Evolutionary conservation across 73 alveolate species (phyloP).

Genomic region (Blepharisma japonicum): DNA sequence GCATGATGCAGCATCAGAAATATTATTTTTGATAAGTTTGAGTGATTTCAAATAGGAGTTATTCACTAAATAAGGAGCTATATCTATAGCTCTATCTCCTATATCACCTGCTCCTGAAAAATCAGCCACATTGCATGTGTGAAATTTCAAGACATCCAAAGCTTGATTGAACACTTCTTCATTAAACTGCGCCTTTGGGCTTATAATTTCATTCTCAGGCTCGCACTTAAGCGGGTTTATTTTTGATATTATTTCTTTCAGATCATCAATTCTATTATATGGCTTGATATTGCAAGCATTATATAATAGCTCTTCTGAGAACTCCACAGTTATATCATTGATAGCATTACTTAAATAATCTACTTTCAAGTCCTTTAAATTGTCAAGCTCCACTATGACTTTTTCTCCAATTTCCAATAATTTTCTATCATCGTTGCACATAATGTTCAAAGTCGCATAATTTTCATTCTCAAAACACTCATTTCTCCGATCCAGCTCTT

Average conservation of each 20-base stretch:
- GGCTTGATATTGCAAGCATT: background rate
- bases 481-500: background rate
- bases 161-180: slow-evolving; percentile 14
- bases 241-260: no score
- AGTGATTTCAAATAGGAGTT: background rate
- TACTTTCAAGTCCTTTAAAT: background rate
- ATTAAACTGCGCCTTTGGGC: background rate
- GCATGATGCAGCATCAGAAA: slow-evolving; percentile 12
- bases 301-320: background rate
- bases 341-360: background rate
- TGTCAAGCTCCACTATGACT: background rate
- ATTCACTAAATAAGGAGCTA: slow-evolving; percentile 12
- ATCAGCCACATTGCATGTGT: background rate
- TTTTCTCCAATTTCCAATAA: slow-evolving; percentile 20
- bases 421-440: background rate
- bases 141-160: background rate
- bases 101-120: slow-evolving; percentile 25
- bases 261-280: no score
- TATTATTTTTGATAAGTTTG: background rate
- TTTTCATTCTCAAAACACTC: background rate
- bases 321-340: background rate
- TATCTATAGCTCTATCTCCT: background rate
- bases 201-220: background rate
- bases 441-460: background rate
- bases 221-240: no score